These are phyloP conservation scores for Barbarea vulgaris DNA, from an alignment of 345 rosid genomes.

Conservation along the genomic window DNA sequence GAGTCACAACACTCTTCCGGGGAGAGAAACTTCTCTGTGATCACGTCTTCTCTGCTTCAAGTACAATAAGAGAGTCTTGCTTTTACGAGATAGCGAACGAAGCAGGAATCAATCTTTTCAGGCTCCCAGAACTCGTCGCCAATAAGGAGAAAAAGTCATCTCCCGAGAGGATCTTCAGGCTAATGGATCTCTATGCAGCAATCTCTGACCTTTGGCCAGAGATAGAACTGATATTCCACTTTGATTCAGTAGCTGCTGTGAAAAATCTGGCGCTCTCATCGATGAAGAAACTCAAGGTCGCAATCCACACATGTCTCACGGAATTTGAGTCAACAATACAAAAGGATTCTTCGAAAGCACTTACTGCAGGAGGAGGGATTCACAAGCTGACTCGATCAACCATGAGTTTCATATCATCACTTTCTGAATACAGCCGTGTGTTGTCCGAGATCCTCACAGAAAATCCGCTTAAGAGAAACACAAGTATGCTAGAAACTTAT, in stretches of 20 bases:
- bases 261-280: conserved; percentile 54
- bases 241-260: conserved; percentile 56
- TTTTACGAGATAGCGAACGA: conserved; percentile 63
- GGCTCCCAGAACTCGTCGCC: conserved; percentile 61
- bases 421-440: conserved; percentile 52
- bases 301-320: conserved; percentile 41
- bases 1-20: conserved; percentile 58
- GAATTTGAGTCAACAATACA: conserved; percentile 55
- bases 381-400: conserved; percentile 63
- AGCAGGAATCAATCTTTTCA: conserved; percentile 62
- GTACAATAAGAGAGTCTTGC: conserved; percentile 58
- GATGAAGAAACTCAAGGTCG: conserved; percentile 52
- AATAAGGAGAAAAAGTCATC: conserved; percentile 47
- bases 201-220: conserved; percentile 64
- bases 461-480: conserved; percentile 42
- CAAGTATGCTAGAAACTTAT: conserved; percentile 54
- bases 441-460: conserved; percentile 60
- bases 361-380: conserved; percentile 59
- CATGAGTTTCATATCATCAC: conserved; percentile 64
- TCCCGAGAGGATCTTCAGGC: conserved; percentile 55
- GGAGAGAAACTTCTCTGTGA: conserved; percentile 76
- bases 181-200: conserved; percentile 69
- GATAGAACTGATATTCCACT: conserved; percentile 59
- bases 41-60: conserved; percentile 60
- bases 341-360: conserved; percentile 53